Conservation (phyloP, 2,329 filamentous ascomycete species). For the Fusarium mexicanum region DNA sequence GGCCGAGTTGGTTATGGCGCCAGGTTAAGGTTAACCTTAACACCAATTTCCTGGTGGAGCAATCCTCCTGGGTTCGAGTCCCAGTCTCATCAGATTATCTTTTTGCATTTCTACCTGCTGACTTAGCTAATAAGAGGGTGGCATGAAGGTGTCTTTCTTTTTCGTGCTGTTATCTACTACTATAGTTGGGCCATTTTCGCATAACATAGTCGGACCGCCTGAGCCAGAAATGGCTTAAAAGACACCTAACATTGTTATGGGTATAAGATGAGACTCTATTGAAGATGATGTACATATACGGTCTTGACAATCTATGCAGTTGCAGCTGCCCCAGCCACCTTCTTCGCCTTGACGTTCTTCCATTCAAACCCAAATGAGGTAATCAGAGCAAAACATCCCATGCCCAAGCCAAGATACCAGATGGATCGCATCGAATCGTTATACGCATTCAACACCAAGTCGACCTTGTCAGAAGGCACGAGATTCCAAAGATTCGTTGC, state of each 20-base stretch:
- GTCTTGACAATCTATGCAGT: accelerated
- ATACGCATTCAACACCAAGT: background rate
- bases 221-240: background rate
- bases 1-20: conserved; percentile 30
- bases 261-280: background rate
- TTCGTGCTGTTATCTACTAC: background rate
- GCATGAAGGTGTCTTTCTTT: background rate
- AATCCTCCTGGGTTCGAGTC: conserved; percentile 29
- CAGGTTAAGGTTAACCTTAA: conserved; percentile 29
- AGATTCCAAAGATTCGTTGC: background rate
- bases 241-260: background rate
- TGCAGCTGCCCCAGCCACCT: accelerated
- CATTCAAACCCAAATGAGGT: conserved; percentile 3
- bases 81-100: conserved; percentile 17
- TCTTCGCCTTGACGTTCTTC: conserved; percentile 12
- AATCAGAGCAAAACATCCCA: conserved; percentile 3
- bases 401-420: conserved; percentile 11
- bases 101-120: background rate
- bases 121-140: accelerated
- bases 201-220: background rate
- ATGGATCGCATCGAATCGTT: conserved; percentile 16
- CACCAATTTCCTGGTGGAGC: conserved; percentile 27
- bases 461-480: background rate
- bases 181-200: no score
- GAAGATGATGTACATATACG: accelerated